Conservation (phyloP, 208 protist genomes). For the Phytomonas francai region DNA sequence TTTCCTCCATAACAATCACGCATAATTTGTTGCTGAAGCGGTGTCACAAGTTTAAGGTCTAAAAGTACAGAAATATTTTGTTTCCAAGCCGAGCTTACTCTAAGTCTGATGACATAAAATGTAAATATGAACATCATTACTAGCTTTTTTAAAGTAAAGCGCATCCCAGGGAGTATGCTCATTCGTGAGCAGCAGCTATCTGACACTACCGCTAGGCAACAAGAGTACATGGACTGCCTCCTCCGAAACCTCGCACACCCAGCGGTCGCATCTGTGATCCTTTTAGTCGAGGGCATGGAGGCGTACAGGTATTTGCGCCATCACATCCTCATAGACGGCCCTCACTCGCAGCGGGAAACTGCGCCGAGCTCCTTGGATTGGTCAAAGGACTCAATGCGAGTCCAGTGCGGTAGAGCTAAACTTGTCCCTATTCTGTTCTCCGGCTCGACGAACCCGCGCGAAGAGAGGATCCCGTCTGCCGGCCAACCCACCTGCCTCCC, state of each 20-base stretch:
- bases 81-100: not conserved
- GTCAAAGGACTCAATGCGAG: not conserved
- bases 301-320: constrained; percentile 46
- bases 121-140: constrained; percentile 69
- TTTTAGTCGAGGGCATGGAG: constrained; percentile 55
- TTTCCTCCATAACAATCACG: not conserved
- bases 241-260: constrained; percentile 33
- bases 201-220: constrained; percentile 28
- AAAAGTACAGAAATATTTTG: not conserved
- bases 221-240: constrained; percentile 70
- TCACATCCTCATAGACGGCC: constrained; percentile 20
- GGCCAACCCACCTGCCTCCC: constrained; percentile 18
- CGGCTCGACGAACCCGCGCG: not conserved
- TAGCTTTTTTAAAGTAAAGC: constrained; percentile 65
- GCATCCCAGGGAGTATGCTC: constrained; percentile 39
- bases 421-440: constrained; percentile 6
- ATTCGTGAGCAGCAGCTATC: constrained; percentile 35
- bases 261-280: constrained; percentile 37
- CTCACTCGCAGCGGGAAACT: not conserved
- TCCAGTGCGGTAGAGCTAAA: not conserved
- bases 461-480: not conserved
- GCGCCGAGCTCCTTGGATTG: not conserved
- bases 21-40: not conserved
- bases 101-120: not conserved
- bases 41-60: not conserved